phyloP scores from a whole-genome alignment of 331 rosid genomes.

The Malus hybrid region DNA sequence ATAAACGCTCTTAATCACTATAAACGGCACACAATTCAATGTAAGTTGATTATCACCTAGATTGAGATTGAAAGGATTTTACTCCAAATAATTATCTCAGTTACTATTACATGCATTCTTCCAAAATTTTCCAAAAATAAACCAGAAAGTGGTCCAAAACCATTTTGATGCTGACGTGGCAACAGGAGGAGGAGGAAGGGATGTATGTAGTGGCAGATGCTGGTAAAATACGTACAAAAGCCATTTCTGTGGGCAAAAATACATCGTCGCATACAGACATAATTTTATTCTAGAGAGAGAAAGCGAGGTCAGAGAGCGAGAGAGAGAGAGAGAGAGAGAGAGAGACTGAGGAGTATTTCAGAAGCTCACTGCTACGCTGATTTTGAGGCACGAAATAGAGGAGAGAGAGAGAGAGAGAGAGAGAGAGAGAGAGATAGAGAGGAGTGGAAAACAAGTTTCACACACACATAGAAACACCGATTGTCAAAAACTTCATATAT shows the following conservation, averaged over 20 bases:
- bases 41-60: background rate
- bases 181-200: background rate
- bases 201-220: slow-evolving; percentile 2
- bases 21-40: background rate
- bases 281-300: slow-evolving; percentile 10
- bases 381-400: slow-evolving; percentile 64
- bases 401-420: background rate
- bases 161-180: background rate
- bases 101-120: background rate
- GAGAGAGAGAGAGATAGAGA: slow-evolving; percentile 18
- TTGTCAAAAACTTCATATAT: slow-evolving; percentile 6
- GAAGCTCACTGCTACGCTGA: slow-evolving; percentile 93
- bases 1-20: background rate
- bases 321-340: slow-evolving; percentile 3
- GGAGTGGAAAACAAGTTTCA: slow-evolving; percentile 57
- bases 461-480: slow-evolving; percentile 27
- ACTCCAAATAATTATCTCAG: background rate
- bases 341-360: slow-evolving; percentile 49
- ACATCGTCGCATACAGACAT: background rate
- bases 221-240: slow-evolving; percentile 10
- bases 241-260: slow-evolving; percentile 25
- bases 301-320: background rate
- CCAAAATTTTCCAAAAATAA: background rate
- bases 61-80: background rate
- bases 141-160: background rate